Evolutionary conservation across 2,329 filamentous ascomycete species (phyloP).

Genomic region (Botrytis hyacinthi): DNA sequence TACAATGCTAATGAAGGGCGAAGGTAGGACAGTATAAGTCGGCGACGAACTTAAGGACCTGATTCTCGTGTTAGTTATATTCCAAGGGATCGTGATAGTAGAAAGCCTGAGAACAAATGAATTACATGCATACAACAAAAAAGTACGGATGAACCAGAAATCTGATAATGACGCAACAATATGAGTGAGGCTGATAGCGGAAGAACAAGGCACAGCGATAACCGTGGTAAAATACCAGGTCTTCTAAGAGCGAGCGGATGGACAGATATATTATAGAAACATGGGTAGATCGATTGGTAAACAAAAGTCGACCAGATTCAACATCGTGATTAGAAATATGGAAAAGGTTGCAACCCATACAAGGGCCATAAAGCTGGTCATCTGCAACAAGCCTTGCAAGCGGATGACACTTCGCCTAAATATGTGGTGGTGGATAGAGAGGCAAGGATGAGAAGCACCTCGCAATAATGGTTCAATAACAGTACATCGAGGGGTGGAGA

Average conservation of each 20-base stretch:
- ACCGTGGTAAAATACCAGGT: slow-evolving; percentile 34
- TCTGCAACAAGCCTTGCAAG: slow-evolving; percentile 33
- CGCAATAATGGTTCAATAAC: slow-evolving; percentile 19
- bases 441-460: slow-evolving; percentile 30
- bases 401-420: slow-evolving; percentile 34
- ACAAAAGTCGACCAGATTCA: slow-evolving; percentile 32
- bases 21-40: background rate
- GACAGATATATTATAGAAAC: slow-evolving; percentile 37
- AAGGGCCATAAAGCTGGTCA: slow-evolving; percentile 33
- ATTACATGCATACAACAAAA: slow-evolving; percentile 13
- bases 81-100: background rate
- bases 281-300: slow-evolving; percentile 36
- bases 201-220: slow-evolving; percentile 22
- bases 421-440: slow-evolving; percentile 23
- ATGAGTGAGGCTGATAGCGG: slow-evolving; percentile 14
- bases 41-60: background rate
- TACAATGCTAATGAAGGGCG: slow-evolving; percentile 8
- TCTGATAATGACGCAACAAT: slow-evolving; percentile 15
- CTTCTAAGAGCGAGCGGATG: slow-evolving; percentile 31
- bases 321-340: slow-evolving; percentile 36
- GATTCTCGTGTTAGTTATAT: slow-evolving; percentile 10
- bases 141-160: slow-evolving; percentile 10
- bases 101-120: slow-evolving; percentile 4
- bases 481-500: slow-evolving; percentile 24
- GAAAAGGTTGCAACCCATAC: slow-evolving; percentile 29